Percentiles rank a stretch among this genome's conserved stretches.
Evolutionary conservation across 2,329 filamentous ascomycete genomes (phyloP).

Genomic region (Nectriaceae sp.): DNA sequence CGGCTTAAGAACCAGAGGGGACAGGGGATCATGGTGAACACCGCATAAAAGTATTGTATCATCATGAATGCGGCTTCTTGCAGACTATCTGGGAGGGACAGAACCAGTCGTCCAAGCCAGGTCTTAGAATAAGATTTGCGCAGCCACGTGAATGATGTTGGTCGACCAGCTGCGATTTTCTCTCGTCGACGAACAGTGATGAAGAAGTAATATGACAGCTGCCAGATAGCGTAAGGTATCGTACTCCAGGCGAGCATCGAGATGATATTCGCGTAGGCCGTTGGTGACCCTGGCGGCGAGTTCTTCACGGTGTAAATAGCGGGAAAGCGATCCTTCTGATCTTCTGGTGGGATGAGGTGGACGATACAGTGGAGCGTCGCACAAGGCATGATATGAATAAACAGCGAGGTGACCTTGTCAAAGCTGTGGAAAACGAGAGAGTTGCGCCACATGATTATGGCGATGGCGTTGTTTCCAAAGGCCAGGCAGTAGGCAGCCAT

Average conservation of each 20-base stretch:
- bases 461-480: constrained; percentile 94
- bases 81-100: constrained; percentile 71
- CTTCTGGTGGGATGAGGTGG: constrained; percentile 70
- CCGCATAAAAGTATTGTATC: constrained; percentile 90
- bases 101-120: constrained; percentile 84
- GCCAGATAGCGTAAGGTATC: constrained; percentile 90
- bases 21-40: constrained; percentile 91
- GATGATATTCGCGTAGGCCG: constrained; percentile 73
- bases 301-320: constrained; percentile 81
- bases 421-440: constrained; percentile 97
- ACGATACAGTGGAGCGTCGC: constrained; percentile 90
- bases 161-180: constrained; percentile 92
- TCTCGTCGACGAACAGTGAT: constrained; percentile 94
- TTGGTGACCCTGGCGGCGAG: constrained; percentile 67
- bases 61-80: constrained; percentile 94
- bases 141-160: constrained; percentile 97
- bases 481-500: constrained; percentile 90
- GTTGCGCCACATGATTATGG: constrained; percentile 99
- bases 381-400: constrained; percentile 99
- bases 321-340: constrained; percentile 73
- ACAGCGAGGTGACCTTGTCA: constrained; percentile 97
- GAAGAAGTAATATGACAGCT: constrained; percentile 88
- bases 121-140: constrained; percentile 87
- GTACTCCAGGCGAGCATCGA: constrained; percentile 96
- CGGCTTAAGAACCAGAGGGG: constrained; percentile 93